These are phyloP conservation scores for Symmetrospora coprosmae DNA, from an alignment of 768 basidiomycete species.

Conservation along the genomic window DNA sequence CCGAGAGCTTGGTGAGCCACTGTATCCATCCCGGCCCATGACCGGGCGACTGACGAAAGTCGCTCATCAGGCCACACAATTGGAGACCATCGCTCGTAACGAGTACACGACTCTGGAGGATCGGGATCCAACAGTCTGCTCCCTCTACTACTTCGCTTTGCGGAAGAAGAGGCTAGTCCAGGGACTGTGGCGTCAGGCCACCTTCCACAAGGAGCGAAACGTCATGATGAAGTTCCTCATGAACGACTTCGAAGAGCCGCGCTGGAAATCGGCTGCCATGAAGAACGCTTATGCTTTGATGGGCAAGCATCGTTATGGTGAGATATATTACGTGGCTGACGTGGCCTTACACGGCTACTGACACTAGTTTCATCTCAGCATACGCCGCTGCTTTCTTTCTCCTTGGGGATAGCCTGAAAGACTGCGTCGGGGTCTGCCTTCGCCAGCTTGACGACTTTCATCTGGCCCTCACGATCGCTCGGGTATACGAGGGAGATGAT, in stretches of 20 bases:
- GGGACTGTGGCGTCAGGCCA: slow-evolving; percentile 87
- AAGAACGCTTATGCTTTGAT: slow-evolving; percentile 93
- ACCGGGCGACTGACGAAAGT: neutral
- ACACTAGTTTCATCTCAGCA: slow-evolving; percentile 43
- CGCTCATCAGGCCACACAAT: slow-evolving; percentile 52
- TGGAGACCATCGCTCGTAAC: slow-evolving; percentile 79
- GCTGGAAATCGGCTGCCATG: slow-evolving; percentile 82
- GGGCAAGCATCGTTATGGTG: slow-evolving; percentile 81
- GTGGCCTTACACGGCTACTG: neutral
- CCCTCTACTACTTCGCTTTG: slow-evolving; percentile 84
- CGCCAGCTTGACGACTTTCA: slow-evolving; percentile 80
- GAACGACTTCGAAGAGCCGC: slow-evolving; percentile 68
- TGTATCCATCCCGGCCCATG: neutral
- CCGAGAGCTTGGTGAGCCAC: slow-evolving; percentile 56
- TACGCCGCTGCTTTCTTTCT: slow-evolving; percentile 99
- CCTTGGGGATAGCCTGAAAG: slow-evolving; percentile 70
- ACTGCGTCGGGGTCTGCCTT: slow-evolving; percentile 79
- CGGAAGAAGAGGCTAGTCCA: slow-evolving; percentile 84
- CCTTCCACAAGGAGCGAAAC: slow-evolving; percentile 77
- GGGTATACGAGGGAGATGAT: slow-evolving; percentile 65
- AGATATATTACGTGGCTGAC: slow-evolving; percentile 37
- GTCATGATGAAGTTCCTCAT: slow-evolving; percentile 80
- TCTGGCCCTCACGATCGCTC: slow-evolving; percentile 70
- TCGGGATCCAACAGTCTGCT: slow-evolving; percentile 77
- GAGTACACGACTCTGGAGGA: slow-evolving; percentile 67